A percentile compares a stretch with the other conserved stretches of the same genome.
These are phyloP conservation scores for Zasmidium citrigriseum DNA, from an alignment of 2,329 filamentous ascomycete species.

Conservation along the genomic window DNA sequence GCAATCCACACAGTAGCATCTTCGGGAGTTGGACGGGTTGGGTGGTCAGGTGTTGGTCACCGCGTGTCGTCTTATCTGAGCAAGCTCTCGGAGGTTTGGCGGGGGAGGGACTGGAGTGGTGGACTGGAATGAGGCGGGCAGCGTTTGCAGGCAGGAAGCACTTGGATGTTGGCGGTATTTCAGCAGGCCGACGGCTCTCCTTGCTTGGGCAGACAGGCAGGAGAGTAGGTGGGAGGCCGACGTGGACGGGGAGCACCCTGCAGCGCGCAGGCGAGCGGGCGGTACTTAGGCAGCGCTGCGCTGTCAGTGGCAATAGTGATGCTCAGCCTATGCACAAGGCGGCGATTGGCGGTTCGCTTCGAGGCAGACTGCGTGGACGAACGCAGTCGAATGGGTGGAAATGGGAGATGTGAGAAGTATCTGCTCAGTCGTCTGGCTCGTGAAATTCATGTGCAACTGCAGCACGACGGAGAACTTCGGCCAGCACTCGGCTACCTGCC, in stretches of 20 bases:
- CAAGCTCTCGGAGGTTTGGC: not conserved
- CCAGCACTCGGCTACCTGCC: not conserved
- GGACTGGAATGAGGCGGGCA: conserved; percentile 8
- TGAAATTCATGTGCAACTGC: conserved; percentile 1
- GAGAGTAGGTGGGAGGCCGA: not conserved
- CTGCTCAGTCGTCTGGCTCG: not conserved
- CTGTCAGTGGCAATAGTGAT: conserved; percentile 12
- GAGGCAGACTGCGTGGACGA: not conserved
- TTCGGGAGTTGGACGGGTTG: conserved; percentile 21
- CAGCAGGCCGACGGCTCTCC: conserved; percentile 5
- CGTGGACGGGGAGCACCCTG: conserved; percentile 15
- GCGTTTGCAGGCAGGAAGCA: conserved; percentile 14
- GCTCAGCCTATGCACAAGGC: not conserved
- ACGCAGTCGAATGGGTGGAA: not conserved
- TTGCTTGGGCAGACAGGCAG: conserved; percentile 17
- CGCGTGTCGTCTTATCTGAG: conserved; percentile 20
- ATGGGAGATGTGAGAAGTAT: not conserved
- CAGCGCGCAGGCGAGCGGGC: conserved; percentile 2
- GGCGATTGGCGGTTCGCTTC: conserved; percentile 13
- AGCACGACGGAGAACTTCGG: conserved; percentile 1
- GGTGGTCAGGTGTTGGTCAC: conserved; percentile 4
- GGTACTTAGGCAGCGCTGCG: conserved; percentile 10
- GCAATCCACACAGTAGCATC: conserved; percentile 32
- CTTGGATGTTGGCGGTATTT: conserved; percentile 5
- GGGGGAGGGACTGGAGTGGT: not conserved